phyloP scores from a whole-genome alignment of 495 filamentous ascomycete genomes.

The Neurospora sp. region DNA sequence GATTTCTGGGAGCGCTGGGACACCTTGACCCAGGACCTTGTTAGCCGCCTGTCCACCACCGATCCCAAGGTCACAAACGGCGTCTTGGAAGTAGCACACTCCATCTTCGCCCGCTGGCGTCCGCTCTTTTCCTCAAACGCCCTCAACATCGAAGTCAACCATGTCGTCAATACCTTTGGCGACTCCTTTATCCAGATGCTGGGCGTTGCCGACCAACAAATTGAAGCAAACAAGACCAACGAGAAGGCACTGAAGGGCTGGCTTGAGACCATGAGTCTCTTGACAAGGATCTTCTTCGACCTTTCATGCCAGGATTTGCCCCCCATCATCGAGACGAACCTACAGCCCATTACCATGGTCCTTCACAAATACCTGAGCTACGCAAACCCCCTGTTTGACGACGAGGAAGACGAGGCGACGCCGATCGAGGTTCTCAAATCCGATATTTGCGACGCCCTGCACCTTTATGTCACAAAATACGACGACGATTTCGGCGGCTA shows the following conservation, averaged over 20 bases:
- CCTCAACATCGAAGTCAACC: slow-evolving; percentile 87
- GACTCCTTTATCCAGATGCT: slow-evolving; percentile 71
- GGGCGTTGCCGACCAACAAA: slow-evolving; percentile 64
- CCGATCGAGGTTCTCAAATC: slow-evolving; percentile 77
- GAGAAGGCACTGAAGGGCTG: slow-evolving; percentile 60
- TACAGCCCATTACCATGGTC: slow-evolving; percentile 60
- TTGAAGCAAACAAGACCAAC: slow-evolving; percentile 65
- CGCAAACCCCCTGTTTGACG: slow-evolving; percentile 67
- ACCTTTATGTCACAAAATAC: slow-evolving; percentile 84
- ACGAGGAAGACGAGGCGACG: slow-evolving; percentile 80
- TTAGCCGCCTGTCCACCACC: slow-evolving; percentile 68
- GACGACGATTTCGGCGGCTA: slow-evolving; percentile 80
- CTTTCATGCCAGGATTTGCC: slow-evolving; percentile 94
- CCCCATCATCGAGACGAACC: slow-evolving; percentile 80
- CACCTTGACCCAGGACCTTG: slow-evolving; percentile 78
- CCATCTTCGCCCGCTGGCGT: slow-evolving; percentile 93
- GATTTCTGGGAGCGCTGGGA: slow-evolving; percentile 97
- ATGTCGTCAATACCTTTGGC: slow-evolving; percentile 78
- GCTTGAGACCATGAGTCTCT: slow-evolving; percentile 72
- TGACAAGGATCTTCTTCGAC: slow-evolving; percentile 89
- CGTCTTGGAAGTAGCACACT: slow-evolving; percentile 92
- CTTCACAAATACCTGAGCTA: slow-evolving; percentile 91
- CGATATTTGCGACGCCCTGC: slow-evolving; percentile 80
- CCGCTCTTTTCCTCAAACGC: slow-evolving; percentile 85
- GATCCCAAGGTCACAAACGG: slow-evolving; percentile 80